Evolutionary conservation across 176 grass and related monocot species (phyloP).

Genomic region (Neostapfia colusana): DNA sequence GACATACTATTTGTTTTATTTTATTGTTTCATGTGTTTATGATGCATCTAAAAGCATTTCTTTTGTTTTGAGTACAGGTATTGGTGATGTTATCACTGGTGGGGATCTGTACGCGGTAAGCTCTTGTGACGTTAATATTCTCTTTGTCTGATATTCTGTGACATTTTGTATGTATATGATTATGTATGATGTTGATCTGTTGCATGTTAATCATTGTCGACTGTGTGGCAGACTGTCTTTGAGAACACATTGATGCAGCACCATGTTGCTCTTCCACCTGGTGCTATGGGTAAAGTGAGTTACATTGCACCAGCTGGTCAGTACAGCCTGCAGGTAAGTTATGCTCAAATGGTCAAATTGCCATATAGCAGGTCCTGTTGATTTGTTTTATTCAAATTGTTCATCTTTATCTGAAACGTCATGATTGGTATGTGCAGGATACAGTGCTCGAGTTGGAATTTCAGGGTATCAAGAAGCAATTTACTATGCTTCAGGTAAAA

Average conservation of each 20-base stretch:
- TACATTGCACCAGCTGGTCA: slow-evolving; percentile 76
- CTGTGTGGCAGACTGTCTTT: slow-evolving; percentile 56
- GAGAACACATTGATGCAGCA: slow-evolving; percentile 83
- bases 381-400: background rate
- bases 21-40: background rate
- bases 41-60: slow-evolving; percentile 31
- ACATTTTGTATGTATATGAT: no score
- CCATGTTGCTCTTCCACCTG: slow-evolving; percentile 75
- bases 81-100: slow-evolving; percentile 63
- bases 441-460: slow-evolving; percentile 81
- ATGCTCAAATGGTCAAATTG: background rate
- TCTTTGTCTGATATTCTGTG: no score
- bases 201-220: no score
- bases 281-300: slow-evolving; percentile 81
- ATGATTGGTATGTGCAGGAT: slow-evolving; percentile 53
- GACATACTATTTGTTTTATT: background rate
- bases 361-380: background rate
- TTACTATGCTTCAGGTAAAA: slow-evolving; percentile 84
- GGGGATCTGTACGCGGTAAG: slow-evolving; percentile 80
- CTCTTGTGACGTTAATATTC: background rate
- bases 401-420: slow-evolving; percentile 17
- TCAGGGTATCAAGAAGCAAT: slow-evolving; percentile 80
- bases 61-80: slow-evolving; percentile 43
- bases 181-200: no score
- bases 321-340: slow-evolving; percentile 68